Evolutionary conservation across 2,329 filamentous ascomycete genomes (phyloP), one percentile per base, ranked within the genome.

Genomic region (Herpotrichia juniperi): DNA sequence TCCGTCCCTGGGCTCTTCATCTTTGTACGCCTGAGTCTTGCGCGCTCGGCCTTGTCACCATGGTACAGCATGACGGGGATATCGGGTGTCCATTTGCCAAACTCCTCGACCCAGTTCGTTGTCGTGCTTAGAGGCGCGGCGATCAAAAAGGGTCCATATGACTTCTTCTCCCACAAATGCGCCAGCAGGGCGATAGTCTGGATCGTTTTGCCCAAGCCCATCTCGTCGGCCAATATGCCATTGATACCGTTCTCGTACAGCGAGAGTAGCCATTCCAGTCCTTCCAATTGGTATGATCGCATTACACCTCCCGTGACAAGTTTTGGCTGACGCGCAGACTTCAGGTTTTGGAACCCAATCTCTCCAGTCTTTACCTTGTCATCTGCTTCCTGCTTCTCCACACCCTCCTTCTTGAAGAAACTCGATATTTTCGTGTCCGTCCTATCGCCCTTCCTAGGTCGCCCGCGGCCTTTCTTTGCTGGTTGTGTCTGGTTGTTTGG

Each of bases 31-130:
- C 92, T 87, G n/a, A 97, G 84, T 1, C 85, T 80, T 45, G 86
- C 87, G n/a, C 94, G 84, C 56, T 94, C 85, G 17, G 85, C 79
- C 22, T 92, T 91, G 9, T 83, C 87, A 8, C 94, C 94, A 63
- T 99, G 94, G 63, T 97, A 97, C 60, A 97, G 83, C 44, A 96
- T 80, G 0, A 94, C 92, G 0, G 93, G 92, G 32, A 97, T 93
- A 1, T 83, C 83, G 0, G 94, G 94, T 0, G 91, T 91, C 92
- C 93, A 99, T 62, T 88, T 89, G 28, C 87, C 81, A 62, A 97
- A 97, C 66, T 99, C 94, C 35, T 94, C 90, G 35, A 96, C 87
- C 94, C 94, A 99, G 69, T 97, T 99, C 32, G 89, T 92, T 0
- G 97, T 82, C 0, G 94, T 97, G 66, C 92, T 97, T 3, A 97